Percentiles rank a stretch among this genome's conserved stretches.
phyloP scores from a whole-genome alignment of 2,329 filamentous ascomycete genomes.

The Allantophomopsis cytisporea region DNA sequence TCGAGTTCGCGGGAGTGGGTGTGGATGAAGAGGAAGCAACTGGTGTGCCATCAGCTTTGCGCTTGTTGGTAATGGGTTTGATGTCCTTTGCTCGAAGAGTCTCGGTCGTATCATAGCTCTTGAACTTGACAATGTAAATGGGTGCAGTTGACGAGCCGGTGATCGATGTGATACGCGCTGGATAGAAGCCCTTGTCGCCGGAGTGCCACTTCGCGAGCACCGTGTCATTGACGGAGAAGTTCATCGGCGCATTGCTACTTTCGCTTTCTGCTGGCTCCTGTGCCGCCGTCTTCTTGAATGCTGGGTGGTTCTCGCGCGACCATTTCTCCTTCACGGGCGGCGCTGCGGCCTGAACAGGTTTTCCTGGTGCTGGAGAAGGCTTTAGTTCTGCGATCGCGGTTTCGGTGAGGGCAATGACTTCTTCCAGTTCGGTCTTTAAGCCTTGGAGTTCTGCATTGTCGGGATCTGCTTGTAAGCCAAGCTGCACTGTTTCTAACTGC shows the following conservation, averaged over 20 bases:
- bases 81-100: conserved; percentile 74
- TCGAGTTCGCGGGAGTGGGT: conserved; percentile 23
- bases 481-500: conserved; percentile 65
- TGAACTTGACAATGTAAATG: conserved; percentile 91
- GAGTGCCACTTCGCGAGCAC: conserved; percentile 85
- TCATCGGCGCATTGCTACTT: conserved; percentile 33
- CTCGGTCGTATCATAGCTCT: conserved; percentile 76
- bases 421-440: conserved; percentile 69
- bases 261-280: conserved; percentile 32
- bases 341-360: conserved; percentile 25
- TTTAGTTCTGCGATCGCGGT: conserved; percentile 72
- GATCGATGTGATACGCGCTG: conserved; percentile 83
- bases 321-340: conserved; percentile 56
- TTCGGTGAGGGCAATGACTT: conserved; percentile 67
- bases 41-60: conserved; percentile 71
- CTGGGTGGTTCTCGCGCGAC: conserved; percentile 69
- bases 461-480: conserved; percentile 67
- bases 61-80: conserved; percentile 65
- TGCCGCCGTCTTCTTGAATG: conserved; percentile 48
- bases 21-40: conserved; percentile 27
- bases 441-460: conserved; percentile 65
- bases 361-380: conserved; percentile 29
- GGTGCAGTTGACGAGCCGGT: conserved; percentile 85
- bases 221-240: conserved; percentile 77
- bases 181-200: conserved; percentile 82